Conservation (phyloP, 306 rosid species). For the Oxytropis ochrocephala region DNA sequence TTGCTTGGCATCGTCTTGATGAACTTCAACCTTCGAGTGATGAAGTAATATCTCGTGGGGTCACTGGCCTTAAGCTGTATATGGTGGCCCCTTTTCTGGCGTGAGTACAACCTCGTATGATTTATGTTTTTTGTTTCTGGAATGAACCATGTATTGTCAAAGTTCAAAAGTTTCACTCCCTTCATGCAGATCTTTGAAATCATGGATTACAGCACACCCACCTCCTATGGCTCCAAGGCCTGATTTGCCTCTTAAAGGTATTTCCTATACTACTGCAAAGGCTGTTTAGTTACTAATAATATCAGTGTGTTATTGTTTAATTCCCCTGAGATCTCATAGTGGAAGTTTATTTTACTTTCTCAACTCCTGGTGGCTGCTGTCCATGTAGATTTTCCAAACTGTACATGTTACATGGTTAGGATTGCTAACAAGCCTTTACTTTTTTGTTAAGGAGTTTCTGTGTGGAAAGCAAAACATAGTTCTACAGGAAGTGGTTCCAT, state of each 20-base stretch:
- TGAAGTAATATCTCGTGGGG: constrained; percentile 92
- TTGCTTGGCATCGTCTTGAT: constrained; percentile 93
- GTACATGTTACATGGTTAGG: neutral
- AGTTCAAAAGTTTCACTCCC: constrained; percentile 20
- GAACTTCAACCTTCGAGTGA: constrained; percentile 75
- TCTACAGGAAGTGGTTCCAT: constrained; percentile 49
- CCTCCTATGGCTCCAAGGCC: constrained; percentile 54
- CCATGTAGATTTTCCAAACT: neutral
- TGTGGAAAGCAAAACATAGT: constrained; percentile 77
- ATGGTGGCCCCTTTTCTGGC: constrained; percentile 95
- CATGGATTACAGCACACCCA: constrained; percentile 63
- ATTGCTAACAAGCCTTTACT: constrained; percentile 23
- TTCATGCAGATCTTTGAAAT: constrained; percentile 61
- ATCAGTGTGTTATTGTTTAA: too few species aligned
- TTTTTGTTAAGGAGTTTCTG: constrained; percentile 46
- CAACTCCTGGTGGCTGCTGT: neutral
- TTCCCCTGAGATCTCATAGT: too few species aligned
- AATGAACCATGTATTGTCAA: constrained; percentile 9
- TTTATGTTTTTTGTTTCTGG: constrained; percentile 17
- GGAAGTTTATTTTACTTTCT: neutral
- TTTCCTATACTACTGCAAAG: neutral
- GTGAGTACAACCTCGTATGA: constrained; percentile 38
- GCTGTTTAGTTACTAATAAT: too few species aligned
- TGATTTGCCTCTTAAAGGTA: constrained; percentile 78
- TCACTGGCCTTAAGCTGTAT: constrained; percentile 91